phyloP scores from a whole-genome alignment of 495 filamentous ascomycete genomes.

The Penicillium crystallinum region DNA sequence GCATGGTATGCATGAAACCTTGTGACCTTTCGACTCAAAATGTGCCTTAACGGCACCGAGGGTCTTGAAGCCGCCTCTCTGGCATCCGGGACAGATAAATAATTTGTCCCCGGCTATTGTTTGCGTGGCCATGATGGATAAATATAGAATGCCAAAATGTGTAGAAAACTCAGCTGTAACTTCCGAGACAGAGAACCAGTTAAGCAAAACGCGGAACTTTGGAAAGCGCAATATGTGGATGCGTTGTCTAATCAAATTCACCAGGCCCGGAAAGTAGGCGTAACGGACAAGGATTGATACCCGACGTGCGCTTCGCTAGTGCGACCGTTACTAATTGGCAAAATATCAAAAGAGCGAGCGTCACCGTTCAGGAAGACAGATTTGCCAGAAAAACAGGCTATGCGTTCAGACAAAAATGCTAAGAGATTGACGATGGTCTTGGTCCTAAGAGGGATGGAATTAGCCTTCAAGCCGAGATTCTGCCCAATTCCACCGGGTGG shows the following conservation, averaged over 20 bases:
- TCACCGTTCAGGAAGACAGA: neutral
- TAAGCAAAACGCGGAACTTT: neutral
- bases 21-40: slow-evolving; percentile 4
- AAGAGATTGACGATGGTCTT: neutral
- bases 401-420: neutral
- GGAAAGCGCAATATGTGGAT: neutral
- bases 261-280: neutral
- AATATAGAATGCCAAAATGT: neutral
- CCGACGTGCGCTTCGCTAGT: neutral
- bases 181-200: neutral
- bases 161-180: neutral
- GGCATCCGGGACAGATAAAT: slow-evolving; percentile 7
- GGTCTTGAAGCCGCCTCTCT: slow-evolving; percentile 1
- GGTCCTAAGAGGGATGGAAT: neutral
- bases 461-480: neutral
- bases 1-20: neutral
- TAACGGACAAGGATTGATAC: neutral
- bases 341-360: neutral
- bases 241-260: neutral
- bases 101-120: neutral
- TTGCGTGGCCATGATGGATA: neutral
- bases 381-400: neutral
- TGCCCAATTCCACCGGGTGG: neutral
- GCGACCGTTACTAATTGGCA: neutral
- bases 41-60: slow-evolving; percentile 3